Base-by-base conservation (phyloP, 2,329 filamentous ascomycete genomes). In the Cordyceps cicadae region DNA sequence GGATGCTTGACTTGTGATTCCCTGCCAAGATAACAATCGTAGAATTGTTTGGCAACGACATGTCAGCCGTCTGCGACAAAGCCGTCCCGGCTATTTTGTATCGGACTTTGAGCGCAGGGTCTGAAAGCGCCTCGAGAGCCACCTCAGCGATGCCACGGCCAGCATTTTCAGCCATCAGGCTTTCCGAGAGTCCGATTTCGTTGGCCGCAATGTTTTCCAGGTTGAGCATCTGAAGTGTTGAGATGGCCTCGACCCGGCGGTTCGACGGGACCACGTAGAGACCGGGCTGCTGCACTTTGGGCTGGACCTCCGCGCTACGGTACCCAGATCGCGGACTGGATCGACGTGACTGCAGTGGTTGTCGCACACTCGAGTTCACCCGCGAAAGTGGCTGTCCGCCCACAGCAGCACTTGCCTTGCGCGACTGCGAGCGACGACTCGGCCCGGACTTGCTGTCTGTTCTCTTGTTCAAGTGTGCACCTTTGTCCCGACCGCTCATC, bases 111-210 rank as follows among this genome's bases (percentile, higher is more conserved):
- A 81, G 83, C 54, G 80, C 86, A 62, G 79, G 84, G 64, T 86
- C 84, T 1, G 79, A 79, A 51, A 95, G 77, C 12, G 90, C 84
- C 54, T 79, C 81, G 59, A 95, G 79, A 0, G 90, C 87, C 32
- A 92, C 88, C 74, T 96, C 88, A 5, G 92, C 92, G 63, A 97
- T 90, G 49, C 91, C 90, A 29, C 93, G 85, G 19, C 90, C 93
- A 1, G 92, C 89, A 70, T 93, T 97, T 70, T 97, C 94, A 0
- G 90, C 87, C 78, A 97, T 90, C 72, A 97, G 87, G 58, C 94
- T 90, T 70, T 96, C 91, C 0, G 87, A 89, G 52, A 97, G 79
- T 5, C 92, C 92, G 61, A 95, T 84, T 66, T 97, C 92, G 48
- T 90, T 88, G 62, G 92, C 87, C 0, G 92, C 92, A 60, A 95